phyloP scores from a whole-genome alignment of 805 yeast genomes.

The Candida vartiovaarae region DNA sequence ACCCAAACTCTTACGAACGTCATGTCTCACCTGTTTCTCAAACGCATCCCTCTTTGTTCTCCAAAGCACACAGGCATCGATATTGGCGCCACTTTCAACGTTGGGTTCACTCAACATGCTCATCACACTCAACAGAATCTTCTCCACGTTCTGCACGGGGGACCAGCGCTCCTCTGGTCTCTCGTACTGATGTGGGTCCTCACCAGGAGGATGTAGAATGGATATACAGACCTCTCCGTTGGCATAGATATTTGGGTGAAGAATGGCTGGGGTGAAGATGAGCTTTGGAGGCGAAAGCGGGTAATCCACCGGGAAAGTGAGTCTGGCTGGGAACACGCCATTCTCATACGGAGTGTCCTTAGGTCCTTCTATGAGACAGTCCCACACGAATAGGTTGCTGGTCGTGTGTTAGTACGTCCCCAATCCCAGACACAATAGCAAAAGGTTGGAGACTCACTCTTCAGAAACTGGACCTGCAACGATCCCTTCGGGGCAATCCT shows the following conservation, averaged over 20 bases:
- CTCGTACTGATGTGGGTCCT: slow-evolving; percentile 94
- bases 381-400: slow-evolving; percentile 67
- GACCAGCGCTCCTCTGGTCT: slow-evolving; percentile 96
- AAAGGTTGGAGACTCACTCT: slow-evolving; percentile 28
- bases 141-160: slow-evolving; percentile 97
- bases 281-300: slow-evolving; percentile 79
- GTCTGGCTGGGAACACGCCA: slow-evolving; percentile 75
- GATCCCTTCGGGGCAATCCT: slow-evolving; percentile 91
- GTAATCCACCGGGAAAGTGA: slow-evolving; percentile 71
- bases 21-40: slow-evolving; percentile 53
- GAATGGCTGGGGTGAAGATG: slow-evolving; percentile 69
- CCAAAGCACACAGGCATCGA: slow-evolving; percentile 78
- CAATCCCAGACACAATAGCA: too few relatives aligned
- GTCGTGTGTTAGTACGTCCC: slow-evolving; percentile 1
- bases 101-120: slow-evolving; percentile 98
- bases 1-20: slow-evolving; percentile 69
- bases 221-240: slow-evolving; percentile 97
- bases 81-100: slow-evolving; percentile 91
- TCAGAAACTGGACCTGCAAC: slow-evolving; percentile 86
- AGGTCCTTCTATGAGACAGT: slow-evolving; percentile 79
- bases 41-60: slow-evolving; percentile 73
- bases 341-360: slow-evolving; percentile 79
- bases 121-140: slow-evolving; percentile 85
- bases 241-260: slow-evolving; percentile 90
- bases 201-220: slow-evolving; percentile 93